These are phyloP conservation scores for Plasmodium ovale DNA, from an alignment of 169 alveolate genomes.

Conservation along the genomic window DNA sequence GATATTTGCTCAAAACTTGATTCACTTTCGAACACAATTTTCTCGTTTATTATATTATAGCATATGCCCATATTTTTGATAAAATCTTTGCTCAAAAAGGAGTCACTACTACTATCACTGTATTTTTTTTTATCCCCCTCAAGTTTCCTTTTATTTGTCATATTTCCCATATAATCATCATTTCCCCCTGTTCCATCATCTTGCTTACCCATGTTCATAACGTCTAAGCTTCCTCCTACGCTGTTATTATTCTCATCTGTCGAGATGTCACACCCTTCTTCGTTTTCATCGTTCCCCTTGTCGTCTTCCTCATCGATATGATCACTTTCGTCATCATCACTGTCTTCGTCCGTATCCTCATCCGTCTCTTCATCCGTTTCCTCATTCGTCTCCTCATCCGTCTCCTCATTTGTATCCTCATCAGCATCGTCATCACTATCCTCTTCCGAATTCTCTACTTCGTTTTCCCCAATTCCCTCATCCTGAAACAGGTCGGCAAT, in stretches of 20 bases:
- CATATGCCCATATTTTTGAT: slow-evolving; percentile 50
- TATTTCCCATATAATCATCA: neutral
- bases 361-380: neutral
- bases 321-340: slow-evolving; percentile 5
- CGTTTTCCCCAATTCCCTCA: slow-evolving; percentile 3
- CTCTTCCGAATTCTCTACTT: no score
- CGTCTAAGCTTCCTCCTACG: neutral
- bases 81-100: slow-evolving; percentile 36
- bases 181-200: neutral
- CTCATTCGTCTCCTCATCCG: neutral
- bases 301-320: neutral
- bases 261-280: neutral
- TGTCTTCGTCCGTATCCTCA: neutral
- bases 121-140: neutral
- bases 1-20: slow-evolving; percentile 38
- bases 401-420: neutral
- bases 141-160: neutral
- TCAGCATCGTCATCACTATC: neutral
- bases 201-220: neutral
- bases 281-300: neutral
- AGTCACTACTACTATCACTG: neutral
- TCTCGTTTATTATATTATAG: slow-evolving; percentile 33
- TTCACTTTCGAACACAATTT: slow-evolving; percentile 60
- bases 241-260: neutral
- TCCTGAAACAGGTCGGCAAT: slow-evolving; percentile 19